Evolutionary conservation across 768 basidiomycete species (phyloP), one percentile per base, ranked within the genome.

Genomic region (Hebeloma cylindrosporum): DNA sequence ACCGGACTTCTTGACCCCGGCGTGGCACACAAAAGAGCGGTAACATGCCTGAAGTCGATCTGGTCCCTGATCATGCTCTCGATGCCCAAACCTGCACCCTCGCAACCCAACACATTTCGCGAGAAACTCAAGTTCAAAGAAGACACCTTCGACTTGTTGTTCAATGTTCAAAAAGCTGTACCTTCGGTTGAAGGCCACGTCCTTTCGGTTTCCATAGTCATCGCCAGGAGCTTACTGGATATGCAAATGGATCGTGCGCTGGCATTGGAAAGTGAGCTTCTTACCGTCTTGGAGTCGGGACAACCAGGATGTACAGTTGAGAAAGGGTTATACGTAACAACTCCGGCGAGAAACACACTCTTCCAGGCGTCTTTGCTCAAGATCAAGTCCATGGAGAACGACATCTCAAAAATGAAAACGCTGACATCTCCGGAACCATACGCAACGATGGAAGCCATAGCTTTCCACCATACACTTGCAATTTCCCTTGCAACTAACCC

Each of bases 41-140:
- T 56, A 26, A 63, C 64, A 0, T 70, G 67, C 49, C 51, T 70
- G 9, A 63, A 63, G 17, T 67, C 71, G 4, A 71, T 71, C 9
- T 70, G 69, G 69, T 69, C 71, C 1, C 51, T 72, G 32, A 65
- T 61, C n/a, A 70, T 72, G 68, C 65, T 72, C 59, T 56, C 65
- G 10, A 60, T 69, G 11, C 66, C 66, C 1, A 56, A 32, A 40
- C 47, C 45, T 36, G 3, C 23, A 20, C 41, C 40, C 41, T 42
- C 32, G 33, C 37, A 42, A 30, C 26, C 52, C 29, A 49, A 43
- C 20, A 33, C 45, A 9, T 59, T 53, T 8, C 52, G 57, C 5
- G 40, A 47, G 27, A 57, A 52, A 1, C 55, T 67, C 17, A 50
- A 57, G 10, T 72, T 72, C 38, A 66, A 65, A 41, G 68, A 70